Evolutionary conservation across 2,329 filamentous ascomycete genomes (phyloP), one percentile per base, ranked within the genome.

Genomic region (Alternaria conjuncta): DNA sequence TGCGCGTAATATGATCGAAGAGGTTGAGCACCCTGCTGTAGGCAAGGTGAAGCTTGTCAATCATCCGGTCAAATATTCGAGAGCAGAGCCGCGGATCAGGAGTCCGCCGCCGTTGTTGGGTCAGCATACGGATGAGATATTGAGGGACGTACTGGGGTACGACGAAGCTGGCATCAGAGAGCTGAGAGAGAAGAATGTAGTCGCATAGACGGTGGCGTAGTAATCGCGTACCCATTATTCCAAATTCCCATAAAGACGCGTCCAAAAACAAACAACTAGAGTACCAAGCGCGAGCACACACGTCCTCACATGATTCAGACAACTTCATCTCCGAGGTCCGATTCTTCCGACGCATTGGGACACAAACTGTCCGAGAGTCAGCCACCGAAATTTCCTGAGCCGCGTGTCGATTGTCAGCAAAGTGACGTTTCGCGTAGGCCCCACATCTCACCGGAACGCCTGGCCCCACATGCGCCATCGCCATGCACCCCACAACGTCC

Each of bases 51-150:
- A 93, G 80, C 83, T 98, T 75, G 90, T 99, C 59, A 97, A 96
- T 76, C 95, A 94, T 2, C 96, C 96, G 0, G 90, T 98, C 64
- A 98, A 98, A 79, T 97, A 94, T 79, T 97, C 94, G 6, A 89
- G 94, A 70, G 92, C 90, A 25, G 88, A 88, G 71, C 93, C 94
- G 0, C 87, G 87, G 10, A 89, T 97, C 36, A 85, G 95, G 25
- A 90, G 84, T 3, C 87, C 92, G 36, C 96, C 96, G 23, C 96
- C 96, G 1, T 90, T 90, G n/a, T 81, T 98, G 46, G 96, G 78
- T 6, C 65, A 78, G 61, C 77, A 79, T 63, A 79, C 77, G 0
- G 71, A 75, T 57, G 76, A 79, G 57, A 70, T 79, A 6, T 44
- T 79, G 41, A 74, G 64, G 25, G 71, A 78, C 49, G 45, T 77